These are phyloP conservation scores for Candida palmyrensis DNA, from an alignment of 805 yeast species.

Conservation along the genomic window DNA sequence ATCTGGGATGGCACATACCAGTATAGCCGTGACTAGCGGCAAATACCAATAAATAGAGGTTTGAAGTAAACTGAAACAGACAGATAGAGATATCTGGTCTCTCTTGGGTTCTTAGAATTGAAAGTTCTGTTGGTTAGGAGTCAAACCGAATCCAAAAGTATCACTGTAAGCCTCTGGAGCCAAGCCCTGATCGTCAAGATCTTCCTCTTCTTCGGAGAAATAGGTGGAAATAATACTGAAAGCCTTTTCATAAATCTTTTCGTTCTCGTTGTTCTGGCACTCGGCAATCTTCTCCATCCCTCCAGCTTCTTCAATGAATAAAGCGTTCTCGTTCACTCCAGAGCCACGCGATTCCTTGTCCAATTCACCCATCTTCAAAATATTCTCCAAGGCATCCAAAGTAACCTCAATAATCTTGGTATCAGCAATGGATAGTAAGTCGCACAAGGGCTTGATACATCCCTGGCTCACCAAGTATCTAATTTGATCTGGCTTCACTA, in stretches of 20 bases:
- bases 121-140: slow-evolving; percentile 52
- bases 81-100: not conserved
- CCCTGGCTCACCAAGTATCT: slow-evolving; percentile 92
- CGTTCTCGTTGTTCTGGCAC: slow-evolving; percentile 88
- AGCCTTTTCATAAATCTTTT: slow-evolving; percentile 88
- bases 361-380: slow-evolving; percentile 88
- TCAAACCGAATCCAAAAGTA: slow-evolving; percentile 82
- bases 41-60: not conserved
- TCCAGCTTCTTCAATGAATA: slow-evolving; percentile 95
- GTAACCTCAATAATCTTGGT: slow-evolving; percentile 91
- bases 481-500: slow-evolving; percentile 87
- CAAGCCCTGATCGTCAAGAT: slow-evolving; percentile 60
- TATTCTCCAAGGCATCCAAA: slow-evolving; percentile 90
- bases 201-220: slow-evolving; percentile 76
- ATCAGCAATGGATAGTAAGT: slow-evolving; percentile 82
- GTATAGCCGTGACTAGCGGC: not conserved
- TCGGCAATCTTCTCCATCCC: slow-evolving; percentile 95
- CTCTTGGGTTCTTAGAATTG: slow-evolving; percentile 20
- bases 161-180: slow-evolving; percentile 77
- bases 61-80: not conserved
- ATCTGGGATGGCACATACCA: not conserved
- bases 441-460: slow-evolving; percentile 95
- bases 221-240: slow-evolving; percentile 85
- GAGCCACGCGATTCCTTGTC: slow-evolving; percentile 76
- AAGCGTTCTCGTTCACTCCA: slow-evolving; percentile 77